Base-by-base conservation (phyloP, 2,329 filamentous ascomycete genomes). In the Hymenoscyphus salicellus region DNA sequence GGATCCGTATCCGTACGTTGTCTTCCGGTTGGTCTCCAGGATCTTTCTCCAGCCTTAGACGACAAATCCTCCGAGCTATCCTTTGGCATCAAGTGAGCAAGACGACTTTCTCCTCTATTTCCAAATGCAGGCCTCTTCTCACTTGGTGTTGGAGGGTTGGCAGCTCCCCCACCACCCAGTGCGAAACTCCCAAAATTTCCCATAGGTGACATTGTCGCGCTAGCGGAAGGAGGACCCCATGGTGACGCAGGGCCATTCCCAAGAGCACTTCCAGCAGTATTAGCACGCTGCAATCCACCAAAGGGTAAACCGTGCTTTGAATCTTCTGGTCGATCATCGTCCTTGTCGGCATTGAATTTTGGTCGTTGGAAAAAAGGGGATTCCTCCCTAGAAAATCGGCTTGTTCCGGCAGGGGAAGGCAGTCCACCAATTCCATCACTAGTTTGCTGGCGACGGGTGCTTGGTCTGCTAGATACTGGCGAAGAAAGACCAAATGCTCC, bases 111-210 rank as follows among this genome's bases (percentile, higher is more conserved):
- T 2, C 90, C 87, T 64, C 89, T 78, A 73, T 85, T 88, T 32
- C 87, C 89, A 72, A 89, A 85, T 10, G 83, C 83, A 32, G 85
- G 75, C 71, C 91, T 87, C 79, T 95, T 96, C 62, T 96, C 92
- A 3, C 83, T 80, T 7, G 82, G 78, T 33, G 86, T 81, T 6
- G 84, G 78, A 20, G 84, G 81, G 38, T 83, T 82, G 33, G 81
- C 79, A 2, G 85, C 77, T 58, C 79, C 78, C 43, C 46, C 46
- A 30, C 75, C 77, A 14, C 79, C 80, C 61, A 96, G 77, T n/a
- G 90, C 89, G 77, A 98, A 98, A 72, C 88, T 95, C 11, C 94
- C 94, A 78, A 99, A 99, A 26, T 89, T 89, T 38, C 94, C 93
- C 82, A 93, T 90, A 1, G 88, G 86, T 6, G 88, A 84, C 71